These are phyloP conservation scores for Tausonia pullulans DNA, from an alignment of 1,284 basidiomycete species.

Conservation along the genomic window DNA sequence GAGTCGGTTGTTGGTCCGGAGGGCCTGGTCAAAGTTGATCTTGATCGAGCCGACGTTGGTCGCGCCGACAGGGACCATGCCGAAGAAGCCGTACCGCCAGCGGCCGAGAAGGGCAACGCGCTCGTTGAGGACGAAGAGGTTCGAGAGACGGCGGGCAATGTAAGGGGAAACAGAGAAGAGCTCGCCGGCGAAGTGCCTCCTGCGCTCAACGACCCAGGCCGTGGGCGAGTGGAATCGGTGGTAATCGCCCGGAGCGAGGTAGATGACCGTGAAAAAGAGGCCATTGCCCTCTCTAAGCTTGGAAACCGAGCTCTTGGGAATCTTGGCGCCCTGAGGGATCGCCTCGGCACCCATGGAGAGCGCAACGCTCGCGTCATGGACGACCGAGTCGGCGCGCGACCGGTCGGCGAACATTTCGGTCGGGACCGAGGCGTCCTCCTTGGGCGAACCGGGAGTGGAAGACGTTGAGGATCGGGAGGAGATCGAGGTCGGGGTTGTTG, in stretches of 20 bases:
- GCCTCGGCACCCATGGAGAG: slow-evolving; percentile 22
- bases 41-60: slow-evolving; percentile 97
- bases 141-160: slow-evolving; percentile 81
- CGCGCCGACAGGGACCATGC: slow-evolving; percentile 94
- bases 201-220: slow-evolving; percentile 92
- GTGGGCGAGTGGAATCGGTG: slow-evolving; percentile 95
- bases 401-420: slow-evolving; percentile 4
- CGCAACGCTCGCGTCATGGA: slow-evolving; percentile 29
- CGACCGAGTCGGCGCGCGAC: slow-evolving; percentile 30
- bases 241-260: slow-evolving; percentile 97
- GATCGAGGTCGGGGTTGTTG: not conserved
- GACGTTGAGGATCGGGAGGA: slow-evolving; percentile 1
- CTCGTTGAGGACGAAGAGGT: slow-evolving; percentile 95
- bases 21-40: slow-evolving; percentile 85
- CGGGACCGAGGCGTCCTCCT: slow-evolving; percentile 29
- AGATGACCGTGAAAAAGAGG: slow-evolving; percentile 88
- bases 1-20: slow-evolving; percentile 71
- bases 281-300: slow-evolving; percentile 58
- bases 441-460: not conserved
- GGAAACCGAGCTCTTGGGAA: slow-evolving; percentile 46
- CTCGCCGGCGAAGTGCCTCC: slow-evolving; percentile 92
- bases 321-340: slow-evolving; percentile 17
- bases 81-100: slow-evolving; percentile 93
- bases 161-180: slow-evolving; percentile 94
- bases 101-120: slow-evolving; percentile 91